Evolutionary conservation across 2,329 filamentous ascomycete genomes (phyloP), one percentile per base, ranked within the genome.

Genomic region (Thielaviopsis punctulata): DNA sequence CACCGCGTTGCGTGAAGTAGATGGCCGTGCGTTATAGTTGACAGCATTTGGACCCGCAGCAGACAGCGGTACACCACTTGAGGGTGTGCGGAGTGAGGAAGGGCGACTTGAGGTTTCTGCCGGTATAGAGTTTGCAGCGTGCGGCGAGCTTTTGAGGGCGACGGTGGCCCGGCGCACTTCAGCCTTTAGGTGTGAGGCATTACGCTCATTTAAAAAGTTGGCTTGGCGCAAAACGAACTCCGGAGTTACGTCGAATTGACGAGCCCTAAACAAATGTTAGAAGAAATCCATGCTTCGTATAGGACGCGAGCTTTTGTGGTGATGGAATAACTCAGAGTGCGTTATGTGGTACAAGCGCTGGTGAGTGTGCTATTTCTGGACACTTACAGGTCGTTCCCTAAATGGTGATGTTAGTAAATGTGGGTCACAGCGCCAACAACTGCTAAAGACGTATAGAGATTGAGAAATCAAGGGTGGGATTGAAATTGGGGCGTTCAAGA

Each of bases 181-280:
- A 19, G 85, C 88, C 58, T 86, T 80, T 47, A 96, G 86, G 63
- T 95, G 87, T 0, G 86, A 85, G 24, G 93, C 77, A 68, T 96
- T 87, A 49, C 86, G 76, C 63, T 96, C 89, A 62, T 92, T 95
- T 5, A 96, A 77, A 77, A 88, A 95, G 65, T 87, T 88, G 57
- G 88, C 88, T 66, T 98, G 88, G 63, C 95, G 86, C 15, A 95
- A 77, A 27, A 98, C 75, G 62, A 96, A 96, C 41, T 87, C 76
- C 54, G 93, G 79, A 23, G 86, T 83, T 19, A 95, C 90, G 57
- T 89, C 77, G 66, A 95, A 95, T 45, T 78, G 73, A 50, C 76
- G 72, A 46, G 86, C 86, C 62, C 83, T 84, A 59, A 4, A 22
- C 21, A 30, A 45, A 12, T 22, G 21, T 15, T 48, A n/a, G 22